These are phyloP conservation scores for Eimeria nieschulzi DNA, from an alignment of 169 alveolate species.

Conservation along the genomic window DNA sequence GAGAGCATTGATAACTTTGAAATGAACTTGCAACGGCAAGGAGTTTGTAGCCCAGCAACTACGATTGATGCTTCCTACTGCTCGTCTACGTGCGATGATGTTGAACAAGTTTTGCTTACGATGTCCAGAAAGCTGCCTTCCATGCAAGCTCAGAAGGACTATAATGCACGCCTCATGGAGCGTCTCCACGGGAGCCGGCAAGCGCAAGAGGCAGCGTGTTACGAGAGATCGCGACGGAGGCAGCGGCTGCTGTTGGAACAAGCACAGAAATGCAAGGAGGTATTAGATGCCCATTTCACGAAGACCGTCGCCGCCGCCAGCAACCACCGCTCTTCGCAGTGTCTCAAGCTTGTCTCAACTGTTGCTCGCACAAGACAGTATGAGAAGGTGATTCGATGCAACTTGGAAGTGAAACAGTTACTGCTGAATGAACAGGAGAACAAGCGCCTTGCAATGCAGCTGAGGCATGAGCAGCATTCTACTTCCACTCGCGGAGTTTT, in stretches of 20 bases:
- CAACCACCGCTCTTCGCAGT: neutral
- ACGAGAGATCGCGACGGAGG: constrained; percentile 37
- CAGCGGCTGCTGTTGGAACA: constrained; percentile 67
- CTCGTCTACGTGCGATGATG: neutral
- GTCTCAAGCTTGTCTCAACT: neutral
- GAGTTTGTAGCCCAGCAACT: constrained; percentile 1
- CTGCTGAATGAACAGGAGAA: neutral
- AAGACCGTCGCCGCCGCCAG: constrained; percentile 30
- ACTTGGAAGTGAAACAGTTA: neutral
- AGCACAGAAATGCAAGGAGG: constrained; percentile 23
- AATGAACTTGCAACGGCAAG: constrained; percentile 60
- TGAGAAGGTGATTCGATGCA: neutral
- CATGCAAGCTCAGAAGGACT: neutral
- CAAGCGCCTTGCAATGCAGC: neutral
- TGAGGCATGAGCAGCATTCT: neutral
- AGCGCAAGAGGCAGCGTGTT: constrained; percentile 54
- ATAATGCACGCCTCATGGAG: constrained; percentile 4
- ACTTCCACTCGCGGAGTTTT: neutral
- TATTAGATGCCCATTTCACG: neutral
- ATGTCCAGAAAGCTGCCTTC: constrained; percentile 19
- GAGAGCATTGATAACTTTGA: constrained; percentile 47
- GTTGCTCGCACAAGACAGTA: neutral
- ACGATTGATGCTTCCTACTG: neutral
- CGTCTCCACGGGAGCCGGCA: constrained; percentile 50
- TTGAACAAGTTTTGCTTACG: constrained; percentile 3